Conservation (phyloP, 768 basidiomycete species). For the Amanita polypyramis region DNA sequence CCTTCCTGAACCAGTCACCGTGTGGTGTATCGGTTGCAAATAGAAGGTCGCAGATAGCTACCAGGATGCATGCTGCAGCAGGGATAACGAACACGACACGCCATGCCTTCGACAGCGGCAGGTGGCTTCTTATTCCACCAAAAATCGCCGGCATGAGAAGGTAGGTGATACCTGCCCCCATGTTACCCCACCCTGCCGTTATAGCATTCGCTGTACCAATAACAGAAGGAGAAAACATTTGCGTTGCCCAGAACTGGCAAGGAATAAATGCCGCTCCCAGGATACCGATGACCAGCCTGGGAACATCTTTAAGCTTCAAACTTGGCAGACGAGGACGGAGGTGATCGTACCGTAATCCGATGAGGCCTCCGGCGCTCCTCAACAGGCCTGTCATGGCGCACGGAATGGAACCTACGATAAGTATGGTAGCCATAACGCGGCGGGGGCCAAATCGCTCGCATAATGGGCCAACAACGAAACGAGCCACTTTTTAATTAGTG, state of each 20-base stretch:
- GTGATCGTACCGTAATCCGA: constrained; percentile 13
- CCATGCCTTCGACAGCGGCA: constrained; percentile 19
- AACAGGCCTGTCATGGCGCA: constrained; percentile 47
- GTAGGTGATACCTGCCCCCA: constrained; percentile 11
- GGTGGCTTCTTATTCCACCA: neutral
- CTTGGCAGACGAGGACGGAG: no score
- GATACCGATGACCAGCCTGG: constrained; percentile 53
- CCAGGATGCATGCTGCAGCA: neutral
- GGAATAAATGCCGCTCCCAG: constrained; percentile 53
- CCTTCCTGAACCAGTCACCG: neutral
- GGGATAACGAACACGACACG: constrained; percentile 12
- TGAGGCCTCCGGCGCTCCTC: constrained; percentile 17
- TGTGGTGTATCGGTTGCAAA: constrained; percentile 3
- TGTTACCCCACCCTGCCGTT: constrained; percentile 45
- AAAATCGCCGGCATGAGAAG: constrained; percentile 3
- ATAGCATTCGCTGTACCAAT: constrained; percentile 40
- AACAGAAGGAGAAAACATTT: constrained; percentile 43
- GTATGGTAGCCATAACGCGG: constrained; percentile 41
- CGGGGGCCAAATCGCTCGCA: constrained; percentile 43
- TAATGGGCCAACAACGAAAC: constrained; percentile 38
- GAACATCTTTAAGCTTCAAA: constrained; percentile 14
- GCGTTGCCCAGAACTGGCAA: constrained; percentile 51
- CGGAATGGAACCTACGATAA: constrained; percentile 46
- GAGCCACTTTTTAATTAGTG: constrained; percentile 23
- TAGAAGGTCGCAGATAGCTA: neutral